Percentiles rank a stretch among this genome's conserved stretches.
These are phyloP conservation scores for Pascua sp. DNA, from an alignment of 1,284 basidiomycete species.

Conservation along the genomic window DNA sequence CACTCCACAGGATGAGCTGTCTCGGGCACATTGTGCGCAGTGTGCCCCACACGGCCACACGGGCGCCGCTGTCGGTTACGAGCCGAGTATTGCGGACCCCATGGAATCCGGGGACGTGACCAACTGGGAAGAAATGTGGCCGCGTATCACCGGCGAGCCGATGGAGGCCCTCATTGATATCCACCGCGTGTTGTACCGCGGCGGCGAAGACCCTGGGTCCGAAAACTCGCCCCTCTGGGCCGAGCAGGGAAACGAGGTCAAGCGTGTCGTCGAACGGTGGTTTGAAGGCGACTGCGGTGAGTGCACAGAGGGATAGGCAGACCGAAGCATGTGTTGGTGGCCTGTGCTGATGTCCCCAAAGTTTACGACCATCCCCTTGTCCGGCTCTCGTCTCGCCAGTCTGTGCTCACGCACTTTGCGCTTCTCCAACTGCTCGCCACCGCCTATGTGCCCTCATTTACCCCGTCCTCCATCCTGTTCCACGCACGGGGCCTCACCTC, in stretches of 20 bases:
- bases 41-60: background rate
- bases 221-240: constrained; percentile 18
- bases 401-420: constrained; percentile 33
- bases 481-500: constrained; percentile 25
- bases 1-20: constrained; percentile 4
- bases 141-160: constrained; percentile 12
- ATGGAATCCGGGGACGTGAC: background rate
- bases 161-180: constrained; percentile 43
- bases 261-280: constrained; percentile 37
- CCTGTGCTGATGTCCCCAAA: constrained; percentile 19
- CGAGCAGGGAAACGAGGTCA: constrained; percentile 31
- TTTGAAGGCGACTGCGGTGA: constrained; percentile 43
- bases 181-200: constrained; percentile 42
- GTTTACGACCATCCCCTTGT: constrained; percentile 43
- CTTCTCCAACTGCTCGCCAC: constrained; percentile 36
- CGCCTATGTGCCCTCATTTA: constrained; percentile 29
- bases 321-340: background rate
- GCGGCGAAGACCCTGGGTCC: constrained; percentile 24
- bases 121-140: constrained; percentile 10
- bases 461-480: constrained; percentile 22
- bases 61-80: background rate
- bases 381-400: constrained; percentile 28
- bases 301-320: constrained; percentile 7
- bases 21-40: background rate
- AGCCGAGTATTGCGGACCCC: constrained; percentile 1